These are phyloP conservation scores for Fusarium siculi DNA, from an alignment of 2,329 filamentous ascomycete genomes.

Conservation along the genomic window DNA sequence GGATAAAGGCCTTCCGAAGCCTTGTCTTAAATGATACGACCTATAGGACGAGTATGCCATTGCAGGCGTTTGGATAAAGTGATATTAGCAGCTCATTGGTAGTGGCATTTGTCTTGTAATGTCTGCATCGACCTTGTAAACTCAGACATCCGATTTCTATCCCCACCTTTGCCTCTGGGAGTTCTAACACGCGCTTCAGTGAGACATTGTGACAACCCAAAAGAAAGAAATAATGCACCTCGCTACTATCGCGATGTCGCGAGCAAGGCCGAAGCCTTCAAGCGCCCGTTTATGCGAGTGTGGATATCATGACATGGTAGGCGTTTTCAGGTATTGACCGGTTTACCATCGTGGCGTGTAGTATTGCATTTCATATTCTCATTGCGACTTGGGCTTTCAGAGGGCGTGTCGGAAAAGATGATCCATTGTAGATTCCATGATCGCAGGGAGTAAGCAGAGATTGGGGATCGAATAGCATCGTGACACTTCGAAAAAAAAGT, in stretches of 20 bases:
- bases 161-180: not conserved
- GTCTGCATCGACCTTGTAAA: not conserved
- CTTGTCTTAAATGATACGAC: not conserved
- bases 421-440: conserved; percentile 3
- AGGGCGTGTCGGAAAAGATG: not conserved
- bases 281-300: not conserved
- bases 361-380: conserved; percentile 1
- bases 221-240: not conserved
- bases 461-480: conserved; percentile 9
- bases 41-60: not conserved
- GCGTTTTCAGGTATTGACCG: not conserved
- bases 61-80: not conserved
- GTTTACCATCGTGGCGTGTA: conserved; percentile 9
- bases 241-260: not conserved
- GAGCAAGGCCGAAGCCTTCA: not conserved
- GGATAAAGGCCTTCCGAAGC: not conserved
- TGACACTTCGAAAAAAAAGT: not conserved
- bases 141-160: not conserved
- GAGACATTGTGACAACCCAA: conserved; percentile 5
- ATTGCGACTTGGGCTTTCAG: not conserved
- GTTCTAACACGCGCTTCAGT: not conserved
- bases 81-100: not conserved
- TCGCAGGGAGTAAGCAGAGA: not conserved
- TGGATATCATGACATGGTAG: not conserved
- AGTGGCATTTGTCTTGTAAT: not conserved